Evolutionary conservation across 805 yeast species (phyloP).

Genomic region (Wickerhamiella kazuoi): DNA sequence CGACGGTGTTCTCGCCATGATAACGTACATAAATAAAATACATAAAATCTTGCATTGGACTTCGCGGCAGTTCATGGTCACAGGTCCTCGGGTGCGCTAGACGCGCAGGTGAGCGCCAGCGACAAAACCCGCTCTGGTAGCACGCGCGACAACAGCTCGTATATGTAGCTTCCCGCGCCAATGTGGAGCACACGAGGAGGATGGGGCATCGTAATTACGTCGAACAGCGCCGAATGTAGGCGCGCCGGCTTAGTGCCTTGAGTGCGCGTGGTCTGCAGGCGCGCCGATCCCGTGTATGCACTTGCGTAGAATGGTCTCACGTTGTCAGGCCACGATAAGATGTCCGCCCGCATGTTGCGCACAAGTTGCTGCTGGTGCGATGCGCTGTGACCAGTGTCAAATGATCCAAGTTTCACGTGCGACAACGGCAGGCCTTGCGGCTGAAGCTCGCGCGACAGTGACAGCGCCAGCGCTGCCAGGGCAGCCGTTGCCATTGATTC

Average conservation of each 20-base stretch:
- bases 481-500: slow-evolving; percentile 38
- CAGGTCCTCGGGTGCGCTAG: not conserved
- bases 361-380: slow-evolving; percentile 16
- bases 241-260: slow-evolving; percentile 18
- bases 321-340: slow-evolving; percentile 26
- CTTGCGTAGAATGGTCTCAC: slow-evolving; percentile 22
- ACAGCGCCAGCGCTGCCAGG: slow-evolving; percentile 23
- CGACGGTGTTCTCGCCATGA: not conserved
- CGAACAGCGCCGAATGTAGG: slow-evolving; percentile 19
- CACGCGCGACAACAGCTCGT: slow-evolving; percentile 15
- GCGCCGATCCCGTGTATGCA: slow-evolving; percentile 19
- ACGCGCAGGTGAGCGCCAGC: slow-evolving; percentile 1
- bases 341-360: slow-evolving; percentile 23
- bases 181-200: slow-evolving; percentile 20
- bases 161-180: slow-evolving; percentile 20
- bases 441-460: slow-evolving; percentile 27
- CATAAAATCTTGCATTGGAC: too few relatives aligned
- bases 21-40: not conserved
- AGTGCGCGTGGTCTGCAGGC: slow-evolving; percentile 16
- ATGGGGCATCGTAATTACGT: slow-evolving; percentile 13
- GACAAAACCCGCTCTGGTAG: slow-evolving; percentile 19
- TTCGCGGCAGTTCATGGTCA: too few relatives aligned
- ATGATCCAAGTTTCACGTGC: slow-evolving; percentile 31
- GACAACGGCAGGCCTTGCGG: slow-evolving; percentile 28
- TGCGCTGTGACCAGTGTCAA: slow-evolving; percentile 16